phyloP scores from a whole-genome alignment of 805 yeast genomes.

The Pachysolen tannophilus region DNA sequence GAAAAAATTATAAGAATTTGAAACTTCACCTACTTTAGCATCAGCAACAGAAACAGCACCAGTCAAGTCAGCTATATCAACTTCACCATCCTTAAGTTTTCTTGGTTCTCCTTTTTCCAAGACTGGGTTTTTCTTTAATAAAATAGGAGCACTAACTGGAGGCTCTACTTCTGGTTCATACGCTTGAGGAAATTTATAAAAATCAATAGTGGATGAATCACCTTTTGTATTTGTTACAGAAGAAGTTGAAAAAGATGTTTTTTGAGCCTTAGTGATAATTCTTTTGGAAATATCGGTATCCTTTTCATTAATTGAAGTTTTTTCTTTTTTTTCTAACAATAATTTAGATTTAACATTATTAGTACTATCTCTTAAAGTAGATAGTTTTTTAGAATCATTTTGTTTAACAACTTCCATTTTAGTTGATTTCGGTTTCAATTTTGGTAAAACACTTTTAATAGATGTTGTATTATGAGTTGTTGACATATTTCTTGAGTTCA shows the following conservation, averaged over 20 bases:
- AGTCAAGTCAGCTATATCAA: constrained; percentile 7
- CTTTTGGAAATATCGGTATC: no score
- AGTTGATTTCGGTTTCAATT: no score
- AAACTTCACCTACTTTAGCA: constrained; percentile 4
- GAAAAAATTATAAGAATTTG: constrained; percentile 2
- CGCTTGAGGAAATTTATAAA: constrained; percentile 37
- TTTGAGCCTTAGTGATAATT: not conserved
- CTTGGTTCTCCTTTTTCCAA: constrained; percentile 2
- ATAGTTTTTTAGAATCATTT: no score
- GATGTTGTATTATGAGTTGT: no score
- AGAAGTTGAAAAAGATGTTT: constrained; percentile 15
- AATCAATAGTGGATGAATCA: constrained; percentile 51
- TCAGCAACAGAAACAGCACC: constrained; percentile 8
- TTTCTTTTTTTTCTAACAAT: no score
- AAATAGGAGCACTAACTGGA: constrained; percentile 19
- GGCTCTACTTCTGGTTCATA: constrained; percentile 16
- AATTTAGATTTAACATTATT: no score
- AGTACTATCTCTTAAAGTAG: no score
- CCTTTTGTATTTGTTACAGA: constrained; percentile 34
- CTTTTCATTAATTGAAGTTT: no score
- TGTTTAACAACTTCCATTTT: no score
- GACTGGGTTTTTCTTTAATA: constrained; percentile 12
- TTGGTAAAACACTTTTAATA: no score
- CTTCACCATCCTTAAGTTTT: not conserved
- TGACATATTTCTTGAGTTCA: not conserved